Percentiles rank a stretch among this genome's conserved stretches.
Evolutionary conservation across 805 yeast species (phyloP).

Genomic region (Candida anglica): DNA sequence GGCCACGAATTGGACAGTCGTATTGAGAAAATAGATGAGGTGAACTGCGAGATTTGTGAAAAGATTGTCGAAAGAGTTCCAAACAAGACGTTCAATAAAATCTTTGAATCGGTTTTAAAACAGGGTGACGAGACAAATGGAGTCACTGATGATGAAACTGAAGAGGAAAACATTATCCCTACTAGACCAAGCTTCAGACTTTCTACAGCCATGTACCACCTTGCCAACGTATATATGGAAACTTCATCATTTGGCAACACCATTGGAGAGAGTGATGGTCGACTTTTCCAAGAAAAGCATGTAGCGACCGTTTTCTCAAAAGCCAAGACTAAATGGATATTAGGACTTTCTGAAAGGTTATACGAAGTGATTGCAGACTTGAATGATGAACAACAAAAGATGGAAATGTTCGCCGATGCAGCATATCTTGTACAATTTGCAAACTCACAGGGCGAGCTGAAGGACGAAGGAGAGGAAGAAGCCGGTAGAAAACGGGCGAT

Average conservation of each 20-base stretch:
- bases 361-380: background rate
- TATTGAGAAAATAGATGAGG: too few relatives aligned
- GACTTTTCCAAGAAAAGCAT: slow-evolving; percentile 17
- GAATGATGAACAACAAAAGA: slow-evolving; percentile 1
- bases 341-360: too few relatives aligned
- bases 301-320: slow-evolving; percentile 14
- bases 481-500: too few relatives aligned
- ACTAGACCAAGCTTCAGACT: slow-evolving; percentile 16
- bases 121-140: slow-evolving; percentile 1
- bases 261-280: slow-evolving; percentile 10
- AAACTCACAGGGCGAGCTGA: background rate
- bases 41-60: too few relatives aligned
- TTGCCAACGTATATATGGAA: slow-evolving; percentile 8
- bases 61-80: too few relatives aligned
- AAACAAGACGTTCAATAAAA: too few relatives aligned
- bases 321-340: slow-evolving; percentile 32
- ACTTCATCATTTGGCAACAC: slow-evolving; percentile 1
- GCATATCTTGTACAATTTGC: slow-evolving; percentile 15
- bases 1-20: too few relatives aligned
- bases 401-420: slow-evolving; percentile 16
- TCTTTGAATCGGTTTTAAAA: too few relatives aligned
- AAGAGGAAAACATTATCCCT: slow-evolving; percentile 2
- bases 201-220: slow-evolving; percentile 13
- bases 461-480: background rate
- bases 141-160: background rate